Base-by-base conservation (phyloP, 768 basidiomycete species). In the Piloderma croceum region DNA sequence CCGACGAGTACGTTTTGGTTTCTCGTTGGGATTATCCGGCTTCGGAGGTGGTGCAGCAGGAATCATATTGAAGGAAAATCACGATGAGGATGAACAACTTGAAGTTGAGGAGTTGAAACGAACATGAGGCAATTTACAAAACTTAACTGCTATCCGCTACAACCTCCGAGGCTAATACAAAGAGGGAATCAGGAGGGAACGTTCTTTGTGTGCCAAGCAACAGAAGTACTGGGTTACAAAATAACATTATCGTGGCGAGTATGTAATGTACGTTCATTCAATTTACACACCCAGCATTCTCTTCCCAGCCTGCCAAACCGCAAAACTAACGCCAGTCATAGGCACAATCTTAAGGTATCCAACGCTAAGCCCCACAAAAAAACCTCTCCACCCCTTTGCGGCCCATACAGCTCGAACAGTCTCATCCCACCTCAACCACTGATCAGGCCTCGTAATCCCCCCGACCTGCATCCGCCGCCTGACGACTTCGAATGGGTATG, bases 391-490 rank as follows among this genome's bases (percentile, higher is more conserved):
- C 7, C 92, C 91, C n/a, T 73, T 69, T 5, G 69, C 59, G 5
- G 57, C 54, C 71, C 81, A 93, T 19, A 97, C 76, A 6, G 64
- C 55, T 39, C 59, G 59, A n/a, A 80, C 71, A 0, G 89, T 91
- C 64, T 94, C 90, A 38, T 74, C 72, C 75, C 85, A 90, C 3
- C 78, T 71, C 19, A 93, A 56, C 77, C 86, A 90, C 25, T 79
- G 69, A 50, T 83, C 82, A 0, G 88, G 87, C 29, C 70, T 70
- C 15, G 81, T 81, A 29, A 89, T 71, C 3, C 93, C 91, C 3
- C 91, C 92, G 3, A 97, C 90, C 62, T 98, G 93, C 90, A 96
- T 94, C 39, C 90, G 73, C 47, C 94, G 67, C 36, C 94, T 76
- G 17, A 93, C 72, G 39, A 98, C 83, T 56, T 98, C 94, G 56